A percentile compares a stretch with the other conserved stretches of the same genome.
phyloP scores from a whole-genome alignment of 495 filamentous ascomycete genomes.

The Penicillium argentinense region DNA sequence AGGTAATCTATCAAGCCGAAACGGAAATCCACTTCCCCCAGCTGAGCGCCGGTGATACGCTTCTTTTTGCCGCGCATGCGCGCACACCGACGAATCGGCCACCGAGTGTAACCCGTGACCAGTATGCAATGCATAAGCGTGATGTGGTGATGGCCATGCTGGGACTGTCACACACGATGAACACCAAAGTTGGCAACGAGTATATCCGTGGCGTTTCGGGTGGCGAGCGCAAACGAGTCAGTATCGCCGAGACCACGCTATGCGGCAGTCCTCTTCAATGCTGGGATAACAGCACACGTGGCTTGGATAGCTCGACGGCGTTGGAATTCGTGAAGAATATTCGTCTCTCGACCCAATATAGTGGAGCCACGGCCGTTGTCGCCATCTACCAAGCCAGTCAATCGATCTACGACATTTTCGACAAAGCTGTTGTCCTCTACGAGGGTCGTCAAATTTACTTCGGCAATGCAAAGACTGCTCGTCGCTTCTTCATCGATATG shows the following conservation, averaged over 20 bases:
- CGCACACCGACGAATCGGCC: slow-evolving; percentile 63
- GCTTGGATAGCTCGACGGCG: slow-evolving; percentile 77
- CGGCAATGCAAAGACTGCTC: slow-evolving; percentile 60
- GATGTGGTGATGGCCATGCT: slow-evolving; percentile 82
- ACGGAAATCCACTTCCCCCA: slow-evolving; percentile 82
- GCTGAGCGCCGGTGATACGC: slow-evolving; percentile 74
- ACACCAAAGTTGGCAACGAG: slow-evolving; percentile 79
- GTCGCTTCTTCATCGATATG: slow-evolving; percentile 69
- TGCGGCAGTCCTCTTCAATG: slow-evolving; percentile 69
- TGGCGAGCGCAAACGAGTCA: slow-evolving; percentile 81
- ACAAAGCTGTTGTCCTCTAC: slow-evolving; percentile 77
- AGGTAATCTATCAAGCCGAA: slow-evolving; percentile 80
- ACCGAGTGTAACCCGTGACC: slow-evolving; percentile 55
- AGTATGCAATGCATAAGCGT: slow-evolving; percentile 63
- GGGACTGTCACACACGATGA: slow-evolving; percentile 70
- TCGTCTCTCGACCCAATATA: slow-evolving; percentile 62
- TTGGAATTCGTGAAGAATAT: slow-evolving; percentile 76
- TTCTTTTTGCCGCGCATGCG: slow-evolving; percentile 73
- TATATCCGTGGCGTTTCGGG: slow-evolving; percentile 78
- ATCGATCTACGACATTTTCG: slow-evolving; percentile 72
- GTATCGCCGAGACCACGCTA: slow-evolving; percentile 70
- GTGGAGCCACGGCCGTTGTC: slow-evolving; percentile 66
- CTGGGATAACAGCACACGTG: slow-evolving; percentile 80
- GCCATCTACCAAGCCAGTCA: slow-evolving; percentile 85
- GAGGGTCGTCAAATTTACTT: slow-evolving; percentile 86